Evolutionary conservation across 1,284 basidiomycete genomes (phyloP), one percentile per base, ranked within the genome.

Genomic region (Ceratobasidium sp.): DNA sequence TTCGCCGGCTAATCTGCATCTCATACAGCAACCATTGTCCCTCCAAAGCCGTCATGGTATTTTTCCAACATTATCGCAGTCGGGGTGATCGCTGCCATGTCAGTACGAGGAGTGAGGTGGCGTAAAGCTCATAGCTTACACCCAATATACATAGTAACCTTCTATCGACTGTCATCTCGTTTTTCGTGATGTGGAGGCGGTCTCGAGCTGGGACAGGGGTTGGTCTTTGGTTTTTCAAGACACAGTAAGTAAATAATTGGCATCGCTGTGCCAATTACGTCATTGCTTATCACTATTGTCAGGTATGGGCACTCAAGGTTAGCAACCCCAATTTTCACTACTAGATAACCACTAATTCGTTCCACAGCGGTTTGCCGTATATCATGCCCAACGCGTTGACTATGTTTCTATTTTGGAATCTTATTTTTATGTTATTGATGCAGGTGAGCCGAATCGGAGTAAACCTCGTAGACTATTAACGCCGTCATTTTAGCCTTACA

Each of bases 361-460:
- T 42, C 2, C 20, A 56, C n/a, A 74, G 73, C 42, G 73, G 73
- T 50, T 33, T 75, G 6, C 73, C 73, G 1, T 75, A 66, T 38
- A 66, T 75, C 50, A 54, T 75, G 59, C 73, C 73, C 7, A 66
- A 75, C 23, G 73, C 73, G 20, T 66, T 75, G 50, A 66, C 62
- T 13, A 75, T 75, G 73, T 75, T 75, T 33, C 46, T 75, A 40
- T 66, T 66, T 23, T 75, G 73, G 73, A 75, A 75, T 20, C 28
- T 75, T 20, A 75, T 75, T 7, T 75, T 75, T 52, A 75, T 75
- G 73, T 15, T 75, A 15, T 17, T 75, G 33, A 56, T 75, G 62
- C 73, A 75, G 62, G 73, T 57, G 50, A 33, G 73, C 40, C 50
- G 20, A 7, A 44, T 3, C 33, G 3, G 20, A 2, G 44, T n/a